Base-by-base conservation (phyloP, 371 early-diverging fungal species). In the Mucor circinelloides region DNA sequence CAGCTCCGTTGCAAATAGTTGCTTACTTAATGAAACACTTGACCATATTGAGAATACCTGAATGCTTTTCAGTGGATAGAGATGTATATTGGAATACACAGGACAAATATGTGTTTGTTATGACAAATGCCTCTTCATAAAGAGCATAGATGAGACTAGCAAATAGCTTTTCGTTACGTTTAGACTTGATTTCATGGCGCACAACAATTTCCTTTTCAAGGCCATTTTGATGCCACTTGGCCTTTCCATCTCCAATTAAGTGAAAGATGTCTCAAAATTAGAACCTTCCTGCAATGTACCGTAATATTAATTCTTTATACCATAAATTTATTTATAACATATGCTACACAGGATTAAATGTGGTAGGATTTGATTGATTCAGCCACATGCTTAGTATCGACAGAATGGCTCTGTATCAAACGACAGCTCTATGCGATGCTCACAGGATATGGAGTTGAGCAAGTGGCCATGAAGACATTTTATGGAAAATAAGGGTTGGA, bases 11-110 rank as follows among this genome's bases (percentile, higher is more conserved):
- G 23, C 13, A 25, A 52, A 52, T 23, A 52, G 13, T 59, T 59
- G 59, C 23, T 59, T 59, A 59, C 17, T 12, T 59, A 59, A 59
- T 27, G 8, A 59, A 12, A 27, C 34, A 25, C 59, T 59, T 38
- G 38, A 34, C 59, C 15, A 59, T 23, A 38, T 42, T 40, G 17
- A 52, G 52, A 52, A 52, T 23, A 3, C 23, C 25, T 50, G 25
- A 25, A 23, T 7, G 27, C 52, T 10, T 23, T 12, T 12, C 2
- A 8, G 9, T 52, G 52, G 52, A n/a, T 44, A 48, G 6, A 23
- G 13, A 21, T 9, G 23, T 21, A 1, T 2, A 6, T 48, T 21
- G n/a, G 5, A 21, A 21, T 21, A 21, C 1, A 48, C 21, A 21
- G 48, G 21, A 21, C 13, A 21, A n/a, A 48, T 2, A 21, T 10